Evolutionary conservation across 768 basidiomycete genomes (phyloP).

Genomic region (Strobilomyces dryophilus): DNA sequence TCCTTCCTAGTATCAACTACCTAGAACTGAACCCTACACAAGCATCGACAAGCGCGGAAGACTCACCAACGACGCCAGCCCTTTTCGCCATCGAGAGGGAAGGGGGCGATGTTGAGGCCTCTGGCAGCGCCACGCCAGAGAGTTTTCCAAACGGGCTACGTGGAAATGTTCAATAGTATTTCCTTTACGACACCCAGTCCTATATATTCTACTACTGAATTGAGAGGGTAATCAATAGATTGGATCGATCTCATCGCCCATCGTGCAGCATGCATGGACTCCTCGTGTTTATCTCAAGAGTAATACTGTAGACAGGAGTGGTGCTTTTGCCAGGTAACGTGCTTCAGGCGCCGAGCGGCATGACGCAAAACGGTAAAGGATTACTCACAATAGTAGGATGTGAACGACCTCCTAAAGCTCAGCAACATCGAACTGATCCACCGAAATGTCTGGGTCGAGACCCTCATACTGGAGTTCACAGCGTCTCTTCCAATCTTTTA

Average conservation of each 20-base stretch:
- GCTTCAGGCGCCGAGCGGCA: too few relatives aligned
- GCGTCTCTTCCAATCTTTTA: constrained; percentile 26
- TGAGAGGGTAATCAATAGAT: too few relatives aligned
- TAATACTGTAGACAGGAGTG: too few relatives aligned
- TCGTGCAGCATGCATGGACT: too few relatives aligned
- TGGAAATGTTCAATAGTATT: too few relatives aligned
- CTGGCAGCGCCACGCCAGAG: neutral
- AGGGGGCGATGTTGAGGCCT: constrained; percentile 5
- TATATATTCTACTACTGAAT: too few relatives aligned
- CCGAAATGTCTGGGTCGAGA: constrained; percentile 10
- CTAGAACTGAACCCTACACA: constrained; percentile 29
- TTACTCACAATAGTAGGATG: neutral
- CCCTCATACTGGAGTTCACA: constrained; percentile 22
- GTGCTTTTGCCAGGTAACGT: too few relatives aligned
- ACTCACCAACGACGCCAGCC: constrained; percentile 20
- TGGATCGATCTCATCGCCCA: too few relatives aligned
- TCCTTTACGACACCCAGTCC: too few relatives aligned
- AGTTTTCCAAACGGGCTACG: neutral
- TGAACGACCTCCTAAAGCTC: neutral
- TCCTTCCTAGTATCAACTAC: constrained; percentile 22
- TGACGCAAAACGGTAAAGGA: too few relatives aligned
- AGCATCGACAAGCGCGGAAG: constrained; percentile 26
- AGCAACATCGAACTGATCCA: neutral
- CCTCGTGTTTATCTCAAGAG: too few relatives aligned
- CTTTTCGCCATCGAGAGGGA: constrained; percentile 8